Base-by-base conservation (phyloP, 441 rosid genomes). In the Lepidium campestre region DNA sequence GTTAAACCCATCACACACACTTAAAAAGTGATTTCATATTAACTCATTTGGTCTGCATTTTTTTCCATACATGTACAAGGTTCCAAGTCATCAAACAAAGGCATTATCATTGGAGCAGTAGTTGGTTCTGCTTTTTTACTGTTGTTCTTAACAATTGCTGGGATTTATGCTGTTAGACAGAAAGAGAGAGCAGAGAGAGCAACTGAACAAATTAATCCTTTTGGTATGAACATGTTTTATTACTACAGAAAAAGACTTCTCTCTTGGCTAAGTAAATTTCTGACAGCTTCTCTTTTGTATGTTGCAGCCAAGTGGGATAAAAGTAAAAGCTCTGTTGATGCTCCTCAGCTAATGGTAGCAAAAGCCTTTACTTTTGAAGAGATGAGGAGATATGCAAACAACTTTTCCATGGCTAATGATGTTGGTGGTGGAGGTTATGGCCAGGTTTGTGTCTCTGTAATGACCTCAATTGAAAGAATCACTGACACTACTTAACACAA, bases 391-490 rank as follows among this genome's bases (percentile, higher is more conserved):
- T 87, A 62, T 66, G 77, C 91, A 37, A 77, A 80, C 34, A 83
- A 86, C 31, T 93, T 93, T 72, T 78, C 96, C n/a, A 81, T 80
- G 13, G 71, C 85, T 55, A 87, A 80, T 54, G 75, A 72, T 49
- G 67, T 87, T 57, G 95, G 98, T 8, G 81, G 85, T 3, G 96
- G 98, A 12, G 96, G 95, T 46, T 90, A 86, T 67, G 98, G 98
- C 71, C 89, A 89, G 91, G 97, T 89, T 52, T 41, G 62, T 53
- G 6, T 39, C 20, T 53, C 46, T 35, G 7, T 10, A 20, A 31
- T 55, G 1, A 4, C 1, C 9, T 47, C 4, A 37, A 4, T 1
- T 35, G 15, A 23, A 35, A 46, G 7, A 18, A 55, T 10, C 3
- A 34, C 12, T 45, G 31, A 3, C 3, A 12, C 8, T 29, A 19